Conservation (phyloP, 2,329 filamentous ascomycete species). For the Rutstroemia sydowiana region DNA sequence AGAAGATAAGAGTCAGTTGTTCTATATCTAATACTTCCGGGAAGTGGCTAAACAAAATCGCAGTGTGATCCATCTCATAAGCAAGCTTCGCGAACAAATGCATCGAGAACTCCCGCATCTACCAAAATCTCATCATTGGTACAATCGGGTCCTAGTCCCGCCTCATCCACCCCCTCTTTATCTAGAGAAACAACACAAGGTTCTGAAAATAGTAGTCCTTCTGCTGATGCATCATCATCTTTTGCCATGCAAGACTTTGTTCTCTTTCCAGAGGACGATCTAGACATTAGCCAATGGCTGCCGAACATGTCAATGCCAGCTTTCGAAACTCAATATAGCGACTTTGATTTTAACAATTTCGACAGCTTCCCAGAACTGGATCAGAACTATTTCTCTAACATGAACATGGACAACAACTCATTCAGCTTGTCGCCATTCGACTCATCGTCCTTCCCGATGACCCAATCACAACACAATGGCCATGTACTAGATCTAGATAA, state of each 20-base stretch:
- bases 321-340: conserved; percentile 15
- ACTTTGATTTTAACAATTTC: conserved; percentile 23
- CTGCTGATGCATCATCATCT: conserved; percentile 8
- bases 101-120: conserved; percentile 20
- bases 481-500: background rate
- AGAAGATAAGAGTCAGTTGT: conserved; percentile 46
- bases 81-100: conserved; percentile 16
- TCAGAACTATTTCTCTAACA: background rate
- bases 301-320: conserved; percentile 14
- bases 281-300: conserved; percentile 21
- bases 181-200: conserved; percentile 12
- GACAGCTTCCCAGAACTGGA: conserved; percentile 15
- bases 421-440: conserved; percentile 17
- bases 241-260: conserved; percentile 27
- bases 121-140: conserved; percentile 15
- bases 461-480: background rate
- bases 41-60: conserved; percentile 9
- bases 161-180: conserved; percentile 11
- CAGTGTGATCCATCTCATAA: conserved; percentile 29
- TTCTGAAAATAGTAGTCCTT: conserved; percentile 14
- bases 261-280: conserved; percentile 24
- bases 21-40: background rate
- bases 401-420: background rate
- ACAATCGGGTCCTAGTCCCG: conserved; percentile 14
- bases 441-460: conserved; percentile 10